phyloP scores from a whole-genome alignment of 2,329 filamentous ascomycete species.

The Gremmenia infestans region DNA sequence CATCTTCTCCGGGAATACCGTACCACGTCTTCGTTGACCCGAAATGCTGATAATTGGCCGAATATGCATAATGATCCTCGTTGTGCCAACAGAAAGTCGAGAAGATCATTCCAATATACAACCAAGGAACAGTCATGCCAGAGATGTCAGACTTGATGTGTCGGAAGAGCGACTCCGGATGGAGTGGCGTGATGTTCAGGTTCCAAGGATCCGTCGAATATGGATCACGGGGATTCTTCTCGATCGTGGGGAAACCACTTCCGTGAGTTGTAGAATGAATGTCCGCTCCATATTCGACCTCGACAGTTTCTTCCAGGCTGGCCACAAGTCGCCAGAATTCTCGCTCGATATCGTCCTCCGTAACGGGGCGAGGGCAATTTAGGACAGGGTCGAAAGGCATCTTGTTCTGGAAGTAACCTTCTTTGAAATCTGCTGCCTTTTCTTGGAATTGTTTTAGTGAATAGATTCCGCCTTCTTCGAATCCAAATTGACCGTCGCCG shows the following conservation, averaged over 20 bases:
- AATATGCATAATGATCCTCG: constrained; percentile 97
- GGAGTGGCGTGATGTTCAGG: constrained; percentile 83
- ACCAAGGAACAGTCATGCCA: constrained; percentile 98
- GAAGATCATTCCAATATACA: constrained; percentile 99
- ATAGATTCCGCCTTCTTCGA: constrained; percentile 94
- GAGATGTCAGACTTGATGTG: constrained; percentile 98
- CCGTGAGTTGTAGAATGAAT: constrained; percentile 98
- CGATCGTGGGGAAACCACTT: constrained; percentile 91
- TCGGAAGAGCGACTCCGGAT: constrained; percentile 87
- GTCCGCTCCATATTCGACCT: constrained; percentile 96
- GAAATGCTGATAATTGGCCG: constrained; percentile 97
- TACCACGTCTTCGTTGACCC: constrained; percentile 99
- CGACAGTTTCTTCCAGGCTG: constrained; percentile 89
- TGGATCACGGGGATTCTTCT: constrained; percentile 79
- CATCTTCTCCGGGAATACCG: constrained; percentile 89
- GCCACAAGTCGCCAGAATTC: constrained; percentile 97
- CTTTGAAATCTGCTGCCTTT: constrained; percentile 91
- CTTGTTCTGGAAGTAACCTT: constrained; percentile 85
- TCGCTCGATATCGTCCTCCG: constrained; percentile 90
- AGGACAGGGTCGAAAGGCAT: constrained; percentile 82
- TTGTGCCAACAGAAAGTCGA: constrained; percentile 99
- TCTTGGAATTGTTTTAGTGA: constrained; percentile 95
- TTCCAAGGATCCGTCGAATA: constrained; percentile 95
- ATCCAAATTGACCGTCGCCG: constrained; percentile 93
- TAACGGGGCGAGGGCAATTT: constrained; percentile 75